These are phyloP conservation scores for Diplodia mutila DNA, from an alignment of 2,329 filamentous ascomycete species.

Conservation along the genomic window DNA sequence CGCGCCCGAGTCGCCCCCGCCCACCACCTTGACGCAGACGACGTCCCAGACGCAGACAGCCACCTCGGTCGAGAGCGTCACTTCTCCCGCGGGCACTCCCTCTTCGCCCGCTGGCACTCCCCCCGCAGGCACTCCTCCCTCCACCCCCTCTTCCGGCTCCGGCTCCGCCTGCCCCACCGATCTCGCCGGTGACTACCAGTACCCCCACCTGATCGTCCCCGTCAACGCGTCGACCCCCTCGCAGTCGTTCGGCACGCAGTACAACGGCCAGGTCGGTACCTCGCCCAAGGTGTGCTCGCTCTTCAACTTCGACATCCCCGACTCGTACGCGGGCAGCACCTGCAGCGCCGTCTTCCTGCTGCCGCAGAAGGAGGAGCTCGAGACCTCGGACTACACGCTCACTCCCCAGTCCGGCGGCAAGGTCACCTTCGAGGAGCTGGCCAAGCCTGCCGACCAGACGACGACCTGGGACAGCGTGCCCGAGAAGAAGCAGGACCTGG, in stretches of 20 bases:
- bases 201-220: constrained; percentile 41
- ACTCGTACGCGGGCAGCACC: constrained; percentile 52
- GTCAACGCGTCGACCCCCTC: constrained; percentile 33
- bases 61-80: background rate
- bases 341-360: constrained; percentile 70
- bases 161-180: constrained; percentile 29
- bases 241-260: constrained; percentile 33
- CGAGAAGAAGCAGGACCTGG: constrained; percentile 49
- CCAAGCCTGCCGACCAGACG: constrained; percentile 47
- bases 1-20: background rate
- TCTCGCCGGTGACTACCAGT: constrained; percentile 37
- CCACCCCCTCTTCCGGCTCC: constrained; percentile 9
- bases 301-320: constrained; percentile 54
- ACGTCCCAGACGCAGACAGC: background rate
- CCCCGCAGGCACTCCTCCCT: constrained; percentile 22
- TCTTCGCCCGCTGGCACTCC: too few relatives aligned
- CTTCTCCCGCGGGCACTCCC: constrained; percentile 22
- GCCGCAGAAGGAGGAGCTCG: constrained; percentile 59
- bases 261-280: constrained; percentile 37
- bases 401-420: constrained; percentile 55
- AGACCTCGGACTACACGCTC: constrained; percentile 58
- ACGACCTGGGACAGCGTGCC: constrained; percentile 62
- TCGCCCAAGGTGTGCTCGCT: constrained; percentile 39
- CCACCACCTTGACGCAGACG: constrained; percentile 1
- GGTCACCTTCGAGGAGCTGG: constrained; percentile 57